Evolutionary conservation across 1,284 basidiomycete species (phyloP), one percentile per base, ranked within the genome.

Genomic region (Leccinum brunneo-olivaceum): DNA sequence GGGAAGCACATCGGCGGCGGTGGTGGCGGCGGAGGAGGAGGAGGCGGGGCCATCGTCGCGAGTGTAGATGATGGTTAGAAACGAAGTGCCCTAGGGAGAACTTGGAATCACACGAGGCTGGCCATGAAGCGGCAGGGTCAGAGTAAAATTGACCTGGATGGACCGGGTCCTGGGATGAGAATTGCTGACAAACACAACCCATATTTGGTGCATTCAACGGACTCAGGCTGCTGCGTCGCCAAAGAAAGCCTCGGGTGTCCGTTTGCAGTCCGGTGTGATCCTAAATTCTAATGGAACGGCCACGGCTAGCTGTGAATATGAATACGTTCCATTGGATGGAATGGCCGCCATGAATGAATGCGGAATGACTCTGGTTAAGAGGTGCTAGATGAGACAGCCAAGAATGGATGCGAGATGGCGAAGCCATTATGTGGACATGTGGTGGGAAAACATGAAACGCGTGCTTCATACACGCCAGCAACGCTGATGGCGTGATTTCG

Each of bases 1-100:
- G 78, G 78, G 20, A 79, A 66, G 49, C 76, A 80, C 45, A 78
- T 64, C 11, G 76, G 77, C 2, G 76, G 76, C 0, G 33, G 33
- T 20, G 76, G 74, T 0, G 76, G 75, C 1, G 74, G 73, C 0
- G 68, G 67, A 0, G 69, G 67, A 0, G 70, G 66, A 4, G 54
- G 62, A 0, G 57, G 57, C 14, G 74, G 71, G 19, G 71, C 49
- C 61, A 70, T 66, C 58, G 53, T 62, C 53, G 51, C 54, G 47
- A 18, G 29, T 45, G 43, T 16, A 19, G 45, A 42, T 43, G 49
- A 44, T 30, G 45, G 55, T 49, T 24, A 23, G 44, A 48, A 48
- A 48, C 39, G 43, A 54, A 54, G 48, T 51, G 45, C 34, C 52
- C 39, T 48, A 36, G 48, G 37, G 43, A 41, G 49, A 38, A 39